Base-by-base conservation (phyloP, 768 basidiomycete species). In the Scleroderma citrinum region DNA sequence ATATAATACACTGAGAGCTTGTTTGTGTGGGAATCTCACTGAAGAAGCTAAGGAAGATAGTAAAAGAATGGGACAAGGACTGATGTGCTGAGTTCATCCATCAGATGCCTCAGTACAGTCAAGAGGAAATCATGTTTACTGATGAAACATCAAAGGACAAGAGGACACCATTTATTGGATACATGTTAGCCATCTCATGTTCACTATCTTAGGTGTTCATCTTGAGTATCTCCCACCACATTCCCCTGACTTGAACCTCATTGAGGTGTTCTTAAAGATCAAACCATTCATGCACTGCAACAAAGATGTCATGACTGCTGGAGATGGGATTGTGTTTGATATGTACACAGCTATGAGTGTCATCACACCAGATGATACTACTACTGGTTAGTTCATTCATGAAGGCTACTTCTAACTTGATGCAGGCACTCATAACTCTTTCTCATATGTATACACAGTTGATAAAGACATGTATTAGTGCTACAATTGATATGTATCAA, bases 31-130 rank as follows among this genome's bases (percentile, higher is more conserved):
- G 62, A 7, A 32, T 66, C 1, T 61, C 59, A 5, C n/a, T 32
- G 14, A 71, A 71, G 44, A 63, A 66, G 36, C 49, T 70, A 2
- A 55, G 61, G 46, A 62, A 55, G n/a, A 63, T 71, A 45, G 68
- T 69, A 0, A 14, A 38, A 0, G 69, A 72, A 44, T 26, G 64
- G 2, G 60, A 67, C 40, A 63, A 69, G 41, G 39, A 53, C 1
- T 13, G 43, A 1, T 47, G 60, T 8, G 53, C 54, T 37, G 66
- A 59, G 34, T 71, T 52, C 44, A 56, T 68, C 1, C 32, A 44
- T 1, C 40, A 44, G 17, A 38, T 38, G 37, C 19, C 37, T 10
- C 37, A 38, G 37, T 38, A 38, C 17, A 20, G 17, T 6, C 7
- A 4, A 6, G 37, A 38, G 14, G 37, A 38, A 17, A 38, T 38